Percentiles rank a stretch among this genome's conserved stretches.
Evolutionary conservation across 306 rosid species (phyloP).

Genomic region (Ammopiptanthus mongolicus): DNA sequence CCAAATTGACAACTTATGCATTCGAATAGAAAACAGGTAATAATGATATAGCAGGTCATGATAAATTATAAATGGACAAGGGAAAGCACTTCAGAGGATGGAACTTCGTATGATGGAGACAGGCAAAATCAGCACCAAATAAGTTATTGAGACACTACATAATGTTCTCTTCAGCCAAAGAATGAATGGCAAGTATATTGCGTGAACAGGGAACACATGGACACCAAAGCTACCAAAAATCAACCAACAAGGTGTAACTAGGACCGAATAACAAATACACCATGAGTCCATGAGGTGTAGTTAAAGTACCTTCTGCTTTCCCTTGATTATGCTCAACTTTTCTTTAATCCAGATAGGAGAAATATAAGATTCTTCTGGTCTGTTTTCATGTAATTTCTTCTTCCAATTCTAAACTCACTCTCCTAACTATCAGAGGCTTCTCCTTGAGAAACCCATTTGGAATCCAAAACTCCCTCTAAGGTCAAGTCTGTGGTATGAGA

Average conservation of each 20-base stretch:
- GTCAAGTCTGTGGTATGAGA: not conserved
- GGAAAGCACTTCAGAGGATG: not conserved
- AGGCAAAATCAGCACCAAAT: not conserved
- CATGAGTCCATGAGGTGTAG: not conserved
- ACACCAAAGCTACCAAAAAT: not conserved
- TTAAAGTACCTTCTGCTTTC: not conserved
- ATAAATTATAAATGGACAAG: not conserved
- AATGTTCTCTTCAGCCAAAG: not conserved
- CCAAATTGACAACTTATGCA: slow-evolving; percentile 2
- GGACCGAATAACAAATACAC: not conserved
- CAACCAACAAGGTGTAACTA: not conserved
- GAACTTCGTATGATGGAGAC: not conserved
- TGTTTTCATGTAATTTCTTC: not conserved
- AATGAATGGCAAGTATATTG: not conserved
- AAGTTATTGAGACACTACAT: not conserved
- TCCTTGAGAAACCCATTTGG: not conserved
- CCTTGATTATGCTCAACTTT: not conserved
- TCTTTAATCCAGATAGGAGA: not conserved
- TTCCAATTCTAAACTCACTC: not conserved
- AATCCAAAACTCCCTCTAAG: not conserved
- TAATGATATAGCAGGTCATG: not conserved
- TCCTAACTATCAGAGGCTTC: not conserved
- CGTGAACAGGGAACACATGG: not conserved
- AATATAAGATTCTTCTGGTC: not conserved
- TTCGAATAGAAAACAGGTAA: not conserved